These are phyloP conservation scores for Cinnamomum chago DNA, from an alignment of 164 flowering plant species.

Conservation along the genomic window DNA sequence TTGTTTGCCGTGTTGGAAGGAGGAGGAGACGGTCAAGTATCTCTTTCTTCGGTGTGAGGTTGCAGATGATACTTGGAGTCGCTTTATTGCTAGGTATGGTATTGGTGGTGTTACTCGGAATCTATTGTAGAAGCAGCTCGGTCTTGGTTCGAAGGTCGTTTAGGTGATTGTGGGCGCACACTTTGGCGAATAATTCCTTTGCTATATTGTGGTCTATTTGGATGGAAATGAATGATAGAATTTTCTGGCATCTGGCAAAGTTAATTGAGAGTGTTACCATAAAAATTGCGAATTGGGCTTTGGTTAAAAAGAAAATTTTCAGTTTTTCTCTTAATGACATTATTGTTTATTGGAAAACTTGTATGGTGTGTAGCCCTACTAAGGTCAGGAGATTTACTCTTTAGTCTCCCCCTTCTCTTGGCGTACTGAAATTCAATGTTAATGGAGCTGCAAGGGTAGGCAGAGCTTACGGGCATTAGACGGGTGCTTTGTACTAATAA, in stretches of 20 bases:
- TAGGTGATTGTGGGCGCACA: not conserved
- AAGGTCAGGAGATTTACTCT: too few relatives aligned
- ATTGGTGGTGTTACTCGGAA: not conserved
- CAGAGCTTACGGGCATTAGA: too few relatives aligned
- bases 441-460: too few relatives aligned
- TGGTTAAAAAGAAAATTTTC: too few relatives aligned
- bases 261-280: too few relatives aligned
- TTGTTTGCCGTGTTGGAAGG: not conserved
- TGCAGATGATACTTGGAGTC: not conserved
- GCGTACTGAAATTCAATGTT: too few relatives aligned
- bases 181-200: not conserved
- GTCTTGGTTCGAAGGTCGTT: not conserved
- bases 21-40: not conserved
- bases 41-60: not conserved
- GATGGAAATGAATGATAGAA: not conserved
- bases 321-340: too few relatives aligned
- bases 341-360: too few relatives aligned
- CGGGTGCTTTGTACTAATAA: too few relatives aligned
- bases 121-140: not conserved
- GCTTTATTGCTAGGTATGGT: not conserved
- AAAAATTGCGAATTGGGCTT: too few relatives aligned
- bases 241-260: not conserved
- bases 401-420: too few relatives aligned
- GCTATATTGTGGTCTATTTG: not conserved
- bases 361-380: too few relatives aligned